Evolutionary conservation across 306 rosid genomes (phyloP), one percentile per base, ranked within the genome.

Genomic region (Rosa multiflora): DNA sequence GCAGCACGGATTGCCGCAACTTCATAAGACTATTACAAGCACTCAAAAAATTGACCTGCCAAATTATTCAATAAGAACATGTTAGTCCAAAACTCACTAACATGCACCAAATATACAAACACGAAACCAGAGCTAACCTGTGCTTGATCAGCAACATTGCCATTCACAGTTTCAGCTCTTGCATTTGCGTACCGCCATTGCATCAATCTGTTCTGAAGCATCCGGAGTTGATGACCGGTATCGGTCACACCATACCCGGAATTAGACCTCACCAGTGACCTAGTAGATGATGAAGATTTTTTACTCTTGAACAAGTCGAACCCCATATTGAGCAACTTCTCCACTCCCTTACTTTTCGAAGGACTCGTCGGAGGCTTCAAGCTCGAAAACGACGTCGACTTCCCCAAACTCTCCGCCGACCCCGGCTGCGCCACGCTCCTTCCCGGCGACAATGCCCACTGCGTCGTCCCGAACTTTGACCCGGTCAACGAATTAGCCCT

Each of bases 371-470:
- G 88, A 52, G 94, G 98, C 78, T 84, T 90, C 85, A 87, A 74
- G 68, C 75, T 89, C 43, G 91, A 93, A 88, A 87, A 86, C 10
- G 96, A 85, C 78, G 44, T 23, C 1, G 78, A 71, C 61, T 74
- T 86, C 13, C 81, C 88, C 61, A 78, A 88, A 29, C 73, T 88
- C 79, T 91, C 93, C 12, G 85, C 83, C 3, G 87, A 83, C 81
- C 83, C 74, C 0, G 90, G 78, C 1, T 89, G 83, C n/a, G 90
- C 80, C 6, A 72, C 88, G 3, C 94, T 70, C 29, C 98, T 83
- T 9, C 92, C 97, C 0, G 96, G 98, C 29, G 98, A 93, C 58
- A 91, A 70, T 9, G 95, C 98, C 98, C 98, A 93, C 64, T 86
- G 97, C 5, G 98, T 75, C 67, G 66, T 86, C 0, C 92, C 84